phyloP scores from a whole-genome alignment of 768 basidiomycete species.

The Trametes maxima region DNA sequence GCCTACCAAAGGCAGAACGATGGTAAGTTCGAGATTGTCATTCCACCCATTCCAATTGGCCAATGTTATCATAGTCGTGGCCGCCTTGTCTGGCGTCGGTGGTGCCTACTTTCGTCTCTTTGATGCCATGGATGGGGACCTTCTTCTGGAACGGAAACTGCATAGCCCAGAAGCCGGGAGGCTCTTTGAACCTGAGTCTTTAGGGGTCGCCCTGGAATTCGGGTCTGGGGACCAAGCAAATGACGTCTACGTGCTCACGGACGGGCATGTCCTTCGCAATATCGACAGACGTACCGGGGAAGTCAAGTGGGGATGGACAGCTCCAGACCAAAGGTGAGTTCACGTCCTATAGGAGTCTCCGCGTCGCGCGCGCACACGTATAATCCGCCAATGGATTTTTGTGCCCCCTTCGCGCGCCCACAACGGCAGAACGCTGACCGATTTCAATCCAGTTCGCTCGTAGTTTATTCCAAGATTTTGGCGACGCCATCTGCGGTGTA shows the following conservation, averaged over 20 bases:
- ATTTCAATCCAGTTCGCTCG: conserved; percentile 50
- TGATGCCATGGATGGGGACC: conserved; percentile 60
- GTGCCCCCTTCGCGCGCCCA: too few species aligned
- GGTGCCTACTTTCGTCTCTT: conserved; percentile 72
- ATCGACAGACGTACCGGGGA: conserved; percentile 56
- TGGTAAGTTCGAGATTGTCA: conserved; percentile 45
- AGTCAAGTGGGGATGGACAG: conserved; percentile 71
- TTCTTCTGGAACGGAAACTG: conserved; percentile 66
- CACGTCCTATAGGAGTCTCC: neutral
- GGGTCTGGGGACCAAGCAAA: conserved; percentile 39
- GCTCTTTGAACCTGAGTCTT: conserved; percentile 51
- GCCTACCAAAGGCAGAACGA: conserved; percentile 60
- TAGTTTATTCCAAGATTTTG: conserved; percentile 65
- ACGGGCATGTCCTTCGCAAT: conserved; percentile 59
- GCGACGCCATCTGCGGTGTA: conserved; percentile 58
- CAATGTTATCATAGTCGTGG: conserved; percentile 49
- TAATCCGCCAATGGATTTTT: too few species aligned
- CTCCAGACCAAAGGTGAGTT: conserved; percentile 66
- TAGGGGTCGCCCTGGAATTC: conserved; percentile 57
- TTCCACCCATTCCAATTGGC: too few species aligned
- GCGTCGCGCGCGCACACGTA: too few species aligned
- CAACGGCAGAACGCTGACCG: neutral
- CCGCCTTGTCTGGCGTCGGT: conserved; percentile 74
- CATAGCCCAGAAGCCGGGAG: conserved; percentile 48
- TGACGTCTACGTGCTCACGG: conserved; percentile 55